Evolutionary conservation across 2,329 filamentous ascomycete species (phyloP).

Genomic region (Colletotrichum kahawae): DNA sequence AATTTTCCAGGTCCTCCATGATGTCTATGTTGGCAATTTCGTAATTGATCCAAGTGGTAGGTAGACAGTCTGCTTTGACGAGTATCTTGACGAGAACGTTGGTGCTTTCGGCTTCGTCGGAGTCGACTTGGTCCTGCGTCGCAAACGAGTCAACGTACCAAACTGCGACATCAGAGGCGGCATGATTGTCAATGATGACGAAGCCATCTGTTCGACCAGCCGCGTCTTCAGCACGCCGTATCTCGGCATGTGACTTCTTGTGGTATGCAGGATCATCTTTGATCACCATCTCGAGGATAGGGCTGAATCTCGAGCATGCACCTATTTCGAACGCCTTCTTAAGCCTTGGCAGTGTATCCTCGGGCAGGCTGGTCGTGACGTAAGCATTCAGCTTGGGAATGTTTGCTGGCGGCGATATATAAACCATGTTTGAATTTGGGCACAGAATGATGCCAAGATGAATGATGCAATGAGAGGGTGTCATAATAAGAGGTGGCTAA

Average conservation of each 20-base stretch:
- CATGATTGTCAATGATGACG: slow-evolving; percentile 24
- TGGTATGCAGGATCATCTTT: slow-evolving; percentile 23
- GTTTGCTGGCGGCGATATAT: not conserved
- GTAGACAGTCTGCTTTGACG: slow-evolving; percentile 23
- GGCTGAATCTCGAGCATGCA: slow-evolving; percentile 22
- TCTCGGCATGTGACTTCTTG: slow-evolving; percentile 23
- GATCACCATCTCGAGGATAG: slow-evolving; percentile 27
- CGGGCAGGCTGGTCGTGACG: not conserved
- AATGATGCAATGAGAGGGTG: not conserved
- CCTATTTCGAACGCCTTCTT: slow-evolving; percentile 27
- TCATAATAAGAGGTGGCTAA: not conserved
- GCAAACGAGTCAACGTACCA: slow-evolving; percentile 28
- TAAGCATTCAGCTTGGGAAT: not conserved
- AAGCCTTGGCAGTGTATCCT: not conserved
- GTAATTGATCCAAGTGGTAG: slow-evolving; percentile 26
- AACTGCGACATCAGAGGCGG: slow-evolving; percentile 9
- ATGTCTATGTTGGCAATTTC: slow-evolving; percentile 26
- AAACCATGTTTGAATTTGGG: not conserved
- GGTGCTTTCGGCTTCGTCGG: slow-evolving; percentile 18
- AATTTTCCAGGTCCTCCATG: slow-evolving; percentile 24
- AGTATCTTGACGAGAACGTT: slow-evolving; percentile 27
- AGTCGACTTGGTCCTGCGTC: slow-evolving; percentile 19
- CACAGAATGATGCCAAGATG: not conserved
- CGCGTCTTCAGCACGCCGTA: slow-evolving; percentile 24
- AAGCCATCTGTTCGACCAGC: slow-evolving; percentile 23